Evolutionary conservation across 176 grass and related monocot genomes (phyloP), one percentile per base, ranked within the genome.

Genomic region (Oryza punctata): DNA sequence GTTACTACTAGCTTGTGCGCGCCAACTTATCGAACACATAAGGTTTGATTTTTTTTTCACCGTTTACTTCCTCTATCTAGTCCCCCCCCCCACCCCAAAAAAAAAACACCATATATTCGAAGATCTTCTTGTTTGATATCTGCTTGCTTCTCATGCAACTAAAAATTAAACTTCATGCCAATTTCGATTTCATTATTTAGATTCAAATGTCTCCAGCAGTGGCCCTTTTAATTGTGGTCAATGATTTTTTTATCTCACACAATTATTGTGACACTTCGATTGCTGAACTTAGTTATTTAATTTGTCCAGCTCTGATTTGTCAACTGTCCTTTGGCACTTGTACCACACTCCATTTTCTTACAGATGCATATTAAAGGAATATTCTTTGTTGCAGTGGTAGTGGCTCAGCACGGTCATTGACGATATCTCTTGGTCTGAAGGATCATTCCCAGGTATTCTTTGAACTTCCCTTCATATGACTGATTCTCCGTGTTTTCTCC

Each of bases 1-100:
- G 16, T 88, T 93, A 47, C 82, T 98, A 88, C 47, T 84, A 54
- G 89, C 93, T 82, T 95, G 91, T 83, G 96, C 85, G 60, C 91
- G 96, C 29, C 93, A 92, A 87, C 72, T 98, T 76, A 95, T 98
- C 16, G 93, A 98, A 72, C 89, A 98, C 68, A 98, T 95, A 69
- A 98, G 96, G 96, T 98, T 79, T 74, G 41, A 37, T 80, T 75
- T 59, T 68, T 87, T 84, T 68, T 84, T 81, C 25, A 52, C 18
- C 7, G 26, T 77, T 12, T 63, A 33, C 2, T 29, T 61, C 4
- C 69, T 65, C 8, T 52, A 75, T 83, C 46, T 72, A 77, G 32
- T 78, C 6, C 27, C 19, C 41, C n/a, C 57, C 14, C 7, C 37
- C 35, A 37, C 35, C 35, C 35, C 35, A 37, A n/a, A n/a, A n/a